Evolutionary conservation across 192 early-diverging fungal genomes (phyloP).

Genomic region (Coemansia sp.): DNA sequence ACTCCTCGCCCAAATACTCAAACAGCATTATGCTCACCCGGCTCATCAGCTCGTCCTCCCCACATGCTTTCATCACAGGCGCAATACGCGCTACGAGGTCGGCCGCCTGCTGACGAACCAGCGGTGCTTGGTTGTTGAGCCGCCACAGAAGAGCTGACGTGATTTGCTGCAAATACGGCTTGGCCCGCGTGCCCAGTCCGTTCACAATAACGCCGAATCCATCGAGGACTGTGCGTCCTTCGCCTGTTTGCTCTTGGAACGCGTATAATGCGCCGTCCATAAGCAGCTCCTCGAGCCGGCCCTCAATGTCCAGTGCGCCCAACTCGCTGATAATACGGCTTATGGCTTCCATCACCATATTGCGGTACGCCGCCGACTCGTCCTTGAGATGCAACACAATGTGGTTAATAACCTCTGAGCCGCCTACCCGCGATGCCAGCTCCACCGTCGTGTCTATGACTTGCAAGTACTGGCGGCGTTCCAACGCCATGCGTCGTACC

Average conservation of each 20-base stretch:
- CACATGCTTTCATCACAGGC: constrained; percentile 89
- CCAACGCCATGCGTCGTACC: constrained; percentile 96
- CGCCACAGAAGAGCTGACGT: constrained; percentile 94
- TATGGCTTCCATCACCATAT: constrained; percentile 98
- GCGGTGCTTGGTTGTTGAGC: constrained; percentile 94
- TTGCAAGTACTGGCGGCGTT: constrained; percentile 88
- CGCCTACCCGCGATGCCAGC: constrained; percentile 89
- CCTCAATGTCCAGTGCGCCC: constrained; percentile 90
- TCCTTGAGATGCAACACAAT: constrained; percentile 95
- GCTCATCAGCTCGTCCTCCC: constrained; percentile 93
- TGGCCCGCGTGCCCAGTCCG: constrained; percentile 82
- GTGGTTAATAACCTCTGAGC: constrained; percentile 80
- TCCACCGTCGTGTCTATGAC: constrained; percentile 97
- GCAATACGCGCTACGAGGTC: constrained; percentile 95
- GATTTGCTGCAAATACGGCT: constrained; percentile 93
- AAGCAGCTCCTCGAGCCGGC: constrained; percentile 87
- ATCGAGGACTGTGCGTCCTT: constrained; percentile 89
- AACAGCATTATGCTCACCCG: constrained; percentile 92
- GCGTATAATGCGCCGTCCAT: constrained; percentile 97
- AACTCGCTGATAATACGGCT: constrained; percentile 73
- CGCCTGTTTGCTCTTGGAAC: constrained; percentile 98
- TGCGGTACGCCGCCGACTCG: constrained; percentile 88
- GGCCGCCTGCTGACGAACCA: constrained; percentile 96
- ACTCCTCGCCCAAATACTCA: constrained; percentile 99
- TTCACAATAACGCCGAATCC: constrained; percentile 96